Conservation (phyloP, 768 basidiomycete species). For the Lactarius evosmus region DNA sequence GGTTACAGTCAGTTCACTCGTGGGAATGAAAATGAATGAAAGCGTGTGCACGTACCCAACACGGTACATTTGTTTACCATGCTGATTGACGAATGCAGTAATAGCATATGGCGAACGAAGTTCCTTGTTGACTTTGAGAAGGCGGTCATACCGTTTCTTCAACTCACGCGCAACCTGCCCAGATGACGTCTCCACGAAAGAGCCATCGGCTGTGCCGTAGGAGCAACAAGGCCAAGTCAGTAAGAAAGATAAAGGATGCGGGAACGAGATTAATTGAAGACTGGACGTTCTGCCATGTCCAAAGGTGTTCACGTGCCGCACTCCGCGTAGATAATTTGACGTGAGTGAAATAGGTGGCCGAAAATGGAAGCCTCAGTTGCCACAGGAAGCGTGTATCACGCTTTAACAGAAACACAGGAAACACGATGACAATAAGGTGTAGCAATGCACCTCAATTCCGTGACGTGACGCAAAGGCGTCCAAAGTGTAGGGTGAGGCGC, state of each 20-base stretch:
- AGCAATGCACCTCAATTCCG: constrained; percentile 2
- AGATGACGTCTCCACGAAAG: constrained; percentile 77
- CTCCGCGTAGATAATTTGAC: neutral
- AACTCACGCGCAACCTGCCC: constrained; percentile 72
- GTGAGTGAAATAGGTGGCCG: constrained; percentile 5
- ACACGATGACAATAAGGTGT: neutral
- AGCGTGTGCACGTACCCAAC: constrained; percentile 58
- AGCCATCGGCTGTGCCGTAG: constrained; percentile 56
- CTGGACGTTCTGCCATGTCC: constrained; percentile 3
- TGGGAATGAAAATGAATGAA: neutral
- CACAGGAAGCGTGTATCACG: neutral
- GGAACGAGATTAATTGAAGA: constrained; percentile 9
- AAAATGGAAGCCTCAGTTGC: constrained; percentile 10
- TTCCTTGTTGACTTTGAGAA: constrained; percentile 60
- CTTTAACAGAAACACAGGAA: constrained; percentile 8
- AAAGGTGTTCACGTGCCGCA: constrained; percentile 18
- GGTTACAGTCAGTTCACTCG: neutral
- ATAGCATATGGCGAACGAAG: constrained; percentile 77
- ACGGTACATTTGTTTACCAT: constrained; percentile 74
- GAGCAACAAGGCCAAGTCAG: constrained; percentile 14
- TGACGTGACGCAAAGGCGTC: neutral
- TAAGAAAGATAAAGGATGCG: constrained; percentile 9
- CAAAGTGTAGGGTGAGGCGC: neutral
- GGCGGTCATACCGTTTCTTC: constrained; percentile 71
- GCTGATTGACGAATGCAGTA: constrained; percentile 78